Percentiles rank a stretch among this genome's conserved stretches.
Evolutionary conservation across 2,329 filamentous ascomycete species (phyloP).

Genomic region (Chrysoporthe austroafricana): DNA sequence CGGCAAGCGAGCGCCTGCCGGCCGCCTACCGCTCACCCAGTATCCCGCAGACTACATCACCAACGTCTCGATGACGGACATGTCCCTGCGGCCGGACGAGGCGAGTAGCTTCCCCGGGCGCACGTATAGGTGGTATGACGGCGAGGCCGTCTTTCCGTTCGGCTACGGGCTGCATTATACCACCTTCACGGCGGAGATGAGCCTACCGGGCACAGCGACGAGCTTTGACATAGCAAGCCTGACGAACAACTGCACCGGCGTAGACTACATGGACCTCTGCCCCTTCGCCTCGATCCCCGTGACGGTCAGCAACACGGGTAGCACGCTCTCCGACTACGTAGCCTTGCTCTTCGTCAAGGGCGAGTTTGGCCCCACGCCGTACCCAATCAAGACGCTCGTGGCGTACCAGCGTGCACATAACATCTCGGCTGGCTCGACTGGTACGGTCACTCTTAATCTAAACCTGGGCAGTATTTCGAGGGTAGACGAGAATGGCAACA

Average conservation of each 20-base stretch:
- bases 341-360: constrained; percentile 54
- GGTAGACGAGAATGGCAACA: constrained; percentile 53
- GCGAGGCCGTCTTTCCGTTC: constrained; percentile 54
- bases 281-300: constrained; percentile 47
- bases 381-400: constrained; percentile 56
- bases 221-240: constrained; percentile 43
- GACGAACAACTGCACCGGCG: constrained; percentile 39
- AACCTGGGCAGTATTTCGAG: constrained; percentile 54
- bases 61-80: constrained; percentile 57
- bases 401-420: constrained; percentile 51
- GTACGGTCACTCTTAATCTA: constrained; percentile 43
- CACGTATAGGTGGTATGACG: constrained; percentile 63
- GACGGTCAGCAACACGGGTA: constrained; percentile 52
- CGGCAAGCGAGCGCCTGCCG: constrained; percentile 54
- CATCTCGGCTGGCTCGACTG: constrained; percentile 39
- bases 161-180: constrained; percentile 64
- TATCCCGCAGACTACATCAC: constrained; percentile 57
- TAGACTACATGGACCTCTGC: constrained; percentile 45
- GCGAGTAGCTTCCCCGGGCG: constrained; percentile 49
- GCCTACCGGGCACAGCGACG: constrained; percentile 30
- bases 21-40: constrained; percentile 57
- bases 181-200: constrained; percentile 44
- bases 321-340: constrained; percentile 54
- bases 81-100: constrained; percentile 50
- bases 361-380: constrained; percentile 50